Percentiles rank a stretch among this genome's conserved stretches.
These are phyloP conservation scores for Nevesoporus exiguus DNA, from an alignment of 768 basidiomycete genomes.

Conservation along the genomic window DNA sequence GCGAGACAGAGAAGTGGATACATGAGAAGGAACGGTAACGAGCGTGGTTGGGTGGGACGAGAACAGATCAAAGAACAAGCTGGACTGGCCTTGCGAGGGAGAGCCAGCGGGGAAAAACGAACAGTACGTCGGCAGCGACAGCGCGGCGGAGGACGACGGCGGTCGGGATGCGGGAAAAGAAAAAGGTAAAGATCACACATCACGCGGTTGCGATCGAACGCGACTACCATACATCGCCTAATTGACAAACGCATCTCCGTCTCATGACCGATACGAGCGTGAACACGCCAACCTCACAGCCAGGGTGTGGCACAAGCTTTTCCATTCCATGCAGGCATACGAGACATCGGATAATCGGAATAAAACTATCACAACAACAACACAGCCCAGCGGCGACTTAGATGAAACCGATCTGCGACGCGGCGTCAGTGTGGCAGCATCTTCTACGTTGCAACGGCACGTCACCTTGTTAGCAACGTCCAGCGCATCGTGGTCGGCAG, in stretches of 20 bases:
- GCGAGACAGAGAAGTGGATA: slow-evolving; percentile 28
- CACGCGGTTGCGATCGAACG: slow-evolving; percentile 16
- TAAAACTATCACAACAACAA: background rate
- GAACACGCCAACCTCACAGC: background rate
- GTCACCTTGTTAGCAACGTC: slow-evolving; percentile 96
- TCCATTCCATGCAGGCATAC: slow-evolving; percentile 1
- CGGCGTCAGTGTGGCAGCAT: background rate
- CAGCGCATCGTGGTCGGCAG: slow-evolving; percentile 92
- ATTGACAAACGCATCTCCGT: background rate
- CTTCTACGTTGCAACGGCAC: background rate
- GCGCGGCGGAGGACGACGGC: slow-evolving; percentile 9
- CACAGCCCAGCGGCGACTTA: slow-evolving; percentile 35
- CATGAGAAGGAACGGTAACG: slow-evolving; percentile 34
- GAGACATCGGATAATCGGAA: slow-evolving; percentile 3
- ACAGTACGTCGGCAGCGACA: slow-evolving; percentile 14
- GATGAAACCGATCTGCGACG: slow-evolving; percentile 85
- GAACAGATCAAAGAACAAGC: no score
- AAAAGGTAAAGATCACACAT: slow-evolving; percentile 14
- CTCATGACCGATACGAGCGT: background rate
- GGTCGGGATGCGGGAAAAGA: slow-evolving; percentile 10
- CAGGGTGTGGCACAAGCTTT: background rate
- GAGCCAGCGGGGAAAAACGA: slow-evolving; percentile 5
- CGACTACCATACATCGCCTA: background rate
- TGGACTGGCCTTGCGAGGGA: slow-evolving; percentile 12
- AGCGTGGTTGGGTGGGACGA: slow-evolving; percentile 34